A percentile compares a stretch with the other conserved stretches of the same genome.
Conservation (phyloP, 1,284 basidiomycete genomes). For the Phellopilus nigrolimitatus region DNA sequence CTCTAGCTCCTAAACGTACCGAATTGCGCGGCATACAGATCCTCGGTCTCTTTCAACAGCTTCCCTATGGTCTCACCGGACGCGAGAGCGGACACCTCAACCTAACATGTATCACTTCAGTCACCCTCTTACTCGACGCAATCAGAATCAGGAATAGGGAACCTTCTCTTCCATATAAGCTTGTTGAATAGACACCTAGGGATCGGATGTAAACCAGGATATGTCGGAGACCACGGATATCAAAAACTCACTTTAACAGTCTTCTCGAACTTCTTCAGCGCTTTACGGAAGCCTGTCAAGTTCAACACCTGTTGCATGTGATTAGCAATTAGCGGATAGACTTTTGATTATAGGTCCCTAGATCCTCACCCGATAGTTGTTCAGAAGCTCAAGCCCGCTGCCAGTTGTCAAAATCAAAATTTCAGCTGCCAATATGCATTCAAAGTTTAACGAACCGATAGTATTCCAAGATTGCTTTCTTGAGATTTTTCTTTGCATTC, state of each 20-base stretch:
- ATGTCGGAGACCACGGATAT: neutral
- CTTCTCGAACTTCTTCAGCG: conserved; percentile 93
- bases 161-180: conserved; percentile 78
- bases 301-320: conserved; percentile 68
- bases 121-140: neutral
- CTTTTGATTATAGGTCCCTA: neutral
- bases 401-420: neutral
- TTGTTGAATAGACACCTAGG: conserved; percentile 55
- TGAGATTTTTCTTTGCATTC: conserved; percentile 77
- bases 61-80: conserved; percentile 56
- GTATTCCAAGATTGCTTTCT: conserved; percentile 80
- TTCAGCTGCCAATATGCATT: neutral
- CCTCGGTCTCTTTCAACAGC: conserved; percentile 73
- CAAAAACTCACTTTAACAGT: conserved; percentile 51
- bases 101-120: conserved; percentile 33
- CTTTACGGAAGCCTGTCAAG: conserved; percentile 86
- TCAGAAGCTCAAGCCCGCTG: conserved; percentile 73
- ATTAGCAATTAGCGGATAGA: conserved; percentile 8
- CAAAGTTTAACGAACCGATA: conserved; percentile 59
- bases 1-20: conserved; percentile 47
- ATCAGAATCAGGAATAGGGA: conserved; percentile 1
- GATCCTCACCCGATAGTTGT: conserved; percentile 77
- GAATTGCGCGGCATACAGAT: conserved; percentile 69
- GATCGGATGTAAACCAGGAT: conserved; percentile 4
- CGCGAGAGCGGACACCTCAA: conserved; percentile 58